Evolutionary conservation across 768 basidiomycete species (phyloP).

Genomic region (Glaciozyma martinii): DNA sequence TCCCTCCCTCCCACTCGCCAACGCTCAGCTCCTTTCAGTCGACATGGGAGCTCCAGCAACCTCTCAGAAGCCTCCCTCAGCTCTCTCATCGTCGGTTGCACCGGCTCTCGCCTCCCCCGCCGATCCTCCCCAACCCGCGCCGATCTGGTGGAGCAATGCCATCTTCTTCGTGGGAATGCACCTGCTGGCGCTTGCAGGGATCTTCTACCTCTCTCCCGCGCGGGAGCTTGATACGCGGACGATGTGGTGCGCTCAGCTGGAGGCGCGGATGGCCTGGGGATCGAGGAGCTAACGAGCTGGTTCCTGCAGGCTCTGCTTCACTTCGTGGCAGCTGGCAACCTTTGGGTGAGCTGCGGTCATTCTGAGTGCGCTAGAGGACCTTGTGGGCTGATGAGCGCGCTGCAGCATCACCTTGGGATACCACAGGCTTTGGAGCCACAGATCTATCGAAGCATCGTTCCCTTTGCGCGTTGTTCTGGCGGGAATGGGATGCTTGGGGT

Average conservation of each 20-base stretch:
- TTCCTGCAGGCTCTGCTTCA: conserved; percentile 3
- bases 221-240: conserved; percentile 1
- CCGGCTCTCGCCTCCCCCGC: neutral
- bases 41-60: no score
- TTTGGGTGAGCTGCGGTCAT: conserved; percentile 47
- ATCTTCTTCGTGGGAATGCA: conserved; percentile 19
- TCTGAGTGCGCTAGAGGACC: neutral
- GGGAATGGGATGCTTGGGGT: conserved; percentile 59
- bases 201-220: conserved; percentile 5
- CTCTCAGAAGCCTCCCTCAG: neutral
- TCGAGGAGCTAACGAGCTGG: neutral
- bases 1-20: no score
- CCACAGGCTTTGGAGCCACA: conserved; percentile 67
- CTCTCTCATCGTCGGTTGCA: neutral
- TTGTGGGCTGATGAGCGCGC: neutral
- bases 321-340: conserved; percentile 60
- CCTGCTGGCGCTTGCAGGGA: conserved; percentile 1
- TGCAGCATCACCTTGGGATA: conserved; percentile 66
- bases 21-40: no score
- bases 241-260: neutral
- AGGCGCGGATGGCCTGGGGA: neutral
- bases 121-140: neutral
- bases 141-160: conserved; percentile 10
- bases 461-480: conserved; percentile 55
- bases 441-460: conserved; percentile 52